phyloP scores from a whole-genome alignment of 768 basidiomycete genomes.

The Lactifluus rugatus region DNA sequence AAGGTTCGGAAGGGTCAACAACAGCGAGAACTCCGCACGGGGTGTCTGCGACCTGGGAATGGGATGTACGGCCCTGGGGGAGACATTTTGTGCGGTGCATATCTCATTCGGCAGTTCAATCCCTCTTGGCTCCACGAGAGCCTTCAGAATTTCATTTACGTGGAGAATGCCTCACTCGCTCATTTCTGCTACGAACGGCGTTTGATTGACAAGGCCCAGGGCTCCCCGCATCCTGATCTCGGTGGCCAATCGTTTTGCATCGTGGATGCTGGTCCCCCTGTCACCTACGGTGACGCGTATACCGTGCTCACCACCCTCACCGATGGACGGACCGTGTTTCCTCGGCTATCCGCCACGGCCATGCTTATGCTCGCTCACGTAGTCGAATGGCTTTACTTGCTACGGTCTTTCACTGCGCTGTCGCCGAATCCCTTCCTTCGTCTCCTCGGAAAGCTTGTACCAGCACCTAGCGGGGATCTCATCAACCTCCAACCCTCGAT shows the following conservation, averaged over 20 bases:
- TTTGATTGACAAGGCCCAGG: conserved; percentile 44
- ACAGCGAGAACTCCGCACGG: conserved; percentile 41
- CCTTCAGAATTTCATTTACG: conserved; percentile 58
- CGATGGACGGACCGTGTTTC: conserved; percentile 48
- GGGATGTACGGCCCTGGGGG: conserved; percentile 69
- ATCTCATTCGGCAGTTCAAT: conserved; percentile 48
- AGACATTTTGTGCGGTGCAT: conserved; percentile 56
- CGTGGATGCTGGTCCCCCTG: conserved; percentile 54
- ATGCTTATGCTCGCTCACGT: conserved; percentile 57
- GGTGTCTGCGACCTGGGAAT: conserved; percentile 71
- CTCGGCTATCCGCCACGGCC: conserved; percentile 44
- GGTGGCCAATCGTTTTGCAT: conserved; percentile 64
- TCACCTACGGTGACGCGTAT: conserved; percentile 57
- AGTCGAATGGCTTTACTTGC: conserved; percentile 43
- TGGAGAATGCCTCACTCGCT: conserved; percentile 66
- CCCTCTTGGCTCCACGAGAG: conserved; percentile 52
- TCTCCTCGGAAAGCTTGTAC: conserved; percentile 26
- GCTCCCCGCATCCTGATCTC: conserved; percentile 45
- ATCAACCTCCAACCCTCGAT: conserved; percentile 33
- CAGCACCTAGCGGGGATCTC: conserved; percentile 26
- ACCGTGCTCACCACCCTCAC: conserved; percentile 44
- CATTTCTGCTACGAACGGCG: conserved; percentile 68
- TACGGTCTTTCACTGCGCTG: conserved; percentile 16
- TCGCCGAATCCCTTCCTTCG: conserved; percentile 25
- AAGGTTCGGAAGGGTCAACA: conserved; percentile 24